Percentiles rank a stretch among this genome's conserved stretches.
Conservation (phyloP, 257 asterid genomes). For the Primulina eburnea region DNA sequence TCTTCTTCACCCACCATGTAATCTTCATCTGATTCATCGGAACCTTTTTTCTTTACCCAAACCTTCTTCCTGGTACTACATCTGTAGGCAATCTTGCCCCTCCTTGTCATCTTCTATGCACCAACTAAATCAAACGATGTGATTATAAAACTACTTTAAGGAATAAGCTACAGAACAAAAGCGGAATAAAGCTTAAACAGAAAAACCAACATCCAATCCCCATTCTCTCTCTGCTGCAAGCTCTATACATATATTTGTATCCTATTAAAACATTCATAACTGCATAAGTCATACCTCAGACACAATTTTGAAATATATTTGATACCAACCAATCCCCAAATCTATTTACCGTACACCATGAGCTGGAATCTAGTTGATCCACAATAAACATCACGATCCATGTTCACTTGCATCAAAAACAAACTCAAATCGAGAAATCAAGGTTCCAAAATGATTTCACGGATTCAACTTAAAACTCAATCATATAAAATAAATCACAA, state of each 20-base stretch:
- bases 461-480: too few species aligned
- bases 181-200: slow-evolving; percentile 27
- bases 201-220: slow-evolving; percentile 23
- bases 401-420: not conserved
- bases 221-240: slow-evolving; percentile 17
- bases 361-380: not conserved
- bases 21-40: slow-evolving; percentile 78
- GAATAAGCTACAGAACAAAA: slow-evolving; percentile 4
- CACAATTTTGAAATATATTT: not conserved
- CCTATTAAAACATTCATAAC: slow-evolving; percentile 5
- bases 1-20: slow-evolving; percentile 62
- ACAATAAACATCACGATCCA: slow-evolving; percentile 21
- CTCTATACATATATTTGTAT: not conserved
- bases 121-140: slow-evolving; percentile 24
- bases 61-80: slow-evolving; percentile 39
- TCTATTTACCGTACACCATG: slow-evolving; percentile 1
- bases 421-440: slow-evolving; percentile 6
- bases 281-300: not conserved
- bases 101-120: slow-evolving; percentile 51
- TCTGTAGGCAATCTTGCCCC: slow-evolving; percentile 38
- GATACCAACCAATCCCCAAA: slow-evolving; percentile 14
- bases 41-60: slow-evolving; percentile 27
- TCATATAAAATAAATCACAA: too few species aligned
- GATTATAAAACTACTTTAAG: slow-evolving; percentile 20
- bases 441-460: slow-evolving; percentile 10